phyloP scores from a whole-genome alignment of 108 stramenopile genomes.

The Nitzschia sp. region DNA sequence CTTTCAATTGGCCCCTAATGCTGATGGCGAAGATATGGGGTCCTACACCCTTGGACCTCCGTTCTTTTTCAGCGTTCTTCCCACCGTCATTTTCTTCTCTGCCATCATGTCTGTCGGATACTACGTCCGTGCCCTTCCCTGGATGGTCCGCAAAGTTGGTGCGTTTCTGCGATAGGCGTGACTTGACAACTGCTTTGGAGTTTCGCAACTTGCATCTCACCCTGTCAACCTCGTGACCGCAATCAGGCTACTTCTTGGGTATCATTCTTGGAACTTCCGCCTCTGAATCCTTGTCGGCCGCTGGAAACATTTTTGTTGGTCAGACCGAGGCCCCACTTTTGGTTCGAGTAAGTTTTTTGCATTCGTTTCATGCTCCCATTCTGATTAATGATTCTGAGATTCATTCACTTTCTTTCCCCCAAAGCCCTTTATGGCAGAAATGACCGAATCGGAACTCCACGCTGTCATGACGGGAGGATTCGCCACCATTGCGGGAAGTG shows the following conservation, averaged over 20 bases:
- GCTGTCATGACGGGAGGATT: conserved; percentile 36
- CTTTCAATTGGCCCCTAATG: conserved; percentile 19
- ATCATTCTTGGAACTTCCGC: conserved; percentile 23
- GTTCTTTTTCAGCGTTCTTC: conserved; percentile 18
- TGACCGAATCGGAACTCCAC: conserved; percentile 29
- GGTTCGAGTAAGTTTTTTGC: conserved; percentile 7
- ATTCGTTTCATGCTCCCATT: background rate
- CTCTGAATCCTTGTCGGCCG: conserved; percentile 15
- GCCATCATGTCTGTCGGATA: conserved; percentile 14
- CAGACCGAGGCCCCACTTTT: conserved; percentile 19
- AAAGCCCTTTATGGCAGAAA: conserved; percentile 22
- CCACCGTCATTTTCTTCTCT: conserved; percentile 21
- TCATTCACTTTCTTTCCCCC: background rate
- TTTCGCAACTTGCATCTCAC: no score
- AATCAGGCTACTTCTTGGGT: conserved; percentile 12
- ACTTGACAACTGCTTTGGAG: background rate
- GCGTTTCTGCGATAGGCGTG: background rate
- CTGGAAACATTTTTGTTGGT: conserved; percentile 28
- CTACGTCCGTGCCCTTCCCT: conserved; percentile 14
- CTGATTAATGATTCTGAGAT: background rate
- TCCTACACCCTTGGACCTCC: conserved; percentile 15
- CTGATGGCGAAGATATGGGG: conserved; percentile 3
- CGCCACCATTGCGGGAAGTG: conserved; percentile 28
- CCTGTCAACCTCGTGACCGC: no score
- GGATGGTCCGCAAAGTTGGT: conserved; percentile 12